These are phyloP conservation scores for Cicer pinnatifidum DNA, from an alignment of 306 rosid genomes.

Conservation along the genomic window DNA sequence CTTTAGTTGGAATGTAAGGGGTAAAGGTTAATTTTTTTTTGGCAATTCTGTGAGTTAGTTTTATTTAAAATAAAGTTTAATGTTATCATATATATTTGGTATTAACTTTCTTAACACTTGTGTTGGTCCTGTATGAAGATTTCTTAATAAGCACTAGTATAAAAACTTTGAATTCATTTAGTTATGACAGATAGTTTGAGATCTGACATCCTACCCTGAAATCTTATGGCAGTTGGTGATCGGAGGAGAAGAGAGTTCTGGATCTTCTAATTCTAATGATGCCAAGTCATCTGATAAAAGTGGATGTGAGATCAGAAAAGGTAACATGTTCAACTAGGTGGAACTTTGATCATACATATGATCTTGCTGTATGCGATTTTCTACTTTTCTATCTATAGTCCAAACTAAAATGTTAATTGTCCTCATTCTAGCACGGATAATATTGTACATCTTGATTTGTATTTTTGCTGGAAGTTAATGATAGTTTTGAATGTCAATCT, in stretches of 20 bases:
- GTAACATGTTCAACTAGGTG: slow-evolving; percentile 48
- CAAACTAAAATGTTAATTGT: slow-evolving; percentile 20
- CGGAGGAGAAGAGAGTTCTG: slow-evolving; percentile 62
- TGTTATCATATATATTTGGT: neutral
- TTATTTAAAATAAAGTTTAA: slow-evolving; percentile 3
- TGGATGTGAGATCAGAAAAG: slow-evolving; percentile 72
- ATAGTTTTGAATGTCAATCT: neutral
- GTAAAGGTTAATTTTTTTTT: no score
- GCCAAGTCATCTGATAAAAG: slow-evolving; percentile 59
- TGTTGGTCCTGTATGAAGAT: slow-evolving; percentile 18
- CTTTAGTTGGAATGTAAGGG: neutral
- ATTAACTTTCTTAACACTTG: slow-evolving; percentile 13
- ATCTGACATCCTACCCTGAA: slow-evolving; percentile 18
- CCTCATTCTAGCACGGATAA: neutral
- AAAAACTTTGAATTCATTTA: slow-evolving; percentile 24
- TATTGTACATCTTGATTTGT: slow-evolving; percentile 2
- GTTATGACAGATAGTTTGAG: slow-evolving; percentile 27
- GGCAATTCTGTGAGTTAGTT: neutral
- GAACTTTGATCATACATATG: slow-evolving; percentile 23
- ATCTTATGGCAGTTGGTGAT: slow-evolving; percentile 56
- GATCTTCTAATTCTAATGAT: slow-evolving; percentile 61
- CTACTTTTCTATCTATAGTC: neutral
- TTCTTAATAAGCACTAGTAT: slow-evolving; percentile 2
- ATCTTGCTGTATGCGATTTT: slow-evolving; percentile 36
- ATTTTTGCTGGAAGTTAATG: slow-evolving; percentile 21